Evolutionary conservation across 139 green algal genomes (phyloP), one percentile per base, ranked within the genome.

Genomic region (Limnomonas spitsbergensis): DNA sequence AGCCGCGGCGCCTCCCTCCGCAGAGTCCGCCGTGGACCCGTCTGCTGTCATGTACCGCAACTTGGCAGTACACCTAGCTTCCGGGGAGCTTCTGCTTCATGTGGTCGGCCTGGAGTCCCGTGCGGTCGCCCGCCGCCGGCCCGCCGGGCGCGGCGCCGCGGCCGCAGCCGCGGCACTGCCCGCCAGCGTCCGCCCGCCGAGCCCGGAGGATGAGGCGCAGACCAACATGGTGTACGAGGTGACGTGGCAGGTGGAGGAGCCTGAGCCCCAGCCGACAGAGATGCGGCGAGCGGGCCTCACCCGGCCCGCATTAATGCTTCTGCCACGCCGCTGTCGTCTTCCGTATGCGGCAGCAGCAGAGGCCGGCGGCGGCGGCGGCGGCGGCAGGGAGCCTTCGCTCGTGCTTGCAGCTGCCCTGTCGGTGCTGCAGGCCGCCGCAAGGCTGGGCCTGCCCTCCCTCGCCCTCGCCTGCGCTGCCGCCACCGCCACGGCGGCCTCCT

Each of bases 171-270:
- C 14, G 1, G 39, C 34, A 1, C n/a, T n/a, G 34, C 40, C 52
- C n/a, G n/a, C n/a, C n/a, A n/a, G n/a, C n/a, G n/a, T n/a, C n/a
- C n/a, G n/a, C n/a, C n/a, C n/a, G n/a, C n/a, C n/a, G n/a, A 56
- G 70, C 38, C 27, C 40, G 2, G 71, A 3, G 71, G 71, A 26
- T 1, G 31, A 52, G 53, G 24, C 40, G 2, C 35, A 73, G 69
- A 1, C 1, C 3, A 40, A 76, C 6, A 53, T 85, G 56, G 47
- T 87, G 73, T 87, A 86, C 34, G 75, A 84, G 40, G 40, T 89
- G 0, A 14, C 40, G 1, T 87, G 84, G 84, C 67, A 80, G 38
- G 79, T 66, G 2, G 81, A 84, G 26, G 52, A 39, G 40, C 70
- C 70, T 36, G 39, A 53, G 3, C 4, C 9, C 40, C 47, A 61